Evolutionary conservation across 345 rosid genomes (phyloP), one percentile per base, ranked within the genome.

Genomic region (Eucalyptus sp.): DNA sequence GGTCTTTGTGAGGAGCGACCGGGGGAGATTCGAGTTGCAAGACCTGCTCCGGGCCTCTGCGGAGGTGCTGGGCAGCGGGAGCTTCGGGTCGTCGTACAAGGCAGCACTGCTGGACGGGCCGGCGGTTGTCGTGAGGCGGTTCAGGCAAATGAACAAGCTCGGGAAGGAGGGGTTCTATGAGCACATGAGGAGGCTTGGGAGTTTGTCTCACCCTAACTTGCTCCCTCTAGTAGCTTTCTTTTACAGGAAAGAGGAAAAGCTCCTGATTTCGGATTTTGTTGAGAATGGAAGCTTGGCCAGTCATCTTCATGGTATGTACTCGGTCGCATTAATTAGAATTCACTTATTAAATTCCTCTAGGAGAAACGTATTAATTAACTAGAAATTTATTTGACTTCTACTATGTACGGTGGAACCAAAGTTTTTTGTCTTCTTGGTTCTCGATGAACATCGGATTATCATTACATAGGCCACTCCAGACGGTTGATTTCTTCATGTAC

Each of bases 1-100:
- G 7, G 88, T 91, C 68, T 97, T 97, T 71, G 93, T 95, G 11
- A 89, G 94, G 80, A 88, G 91, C 54, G 95, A 93, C 49, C 86
- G 91, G 88, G 96, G 93, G 90, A 93, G 60, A 86, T 97, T 97
- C 52, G 96, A 95, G 76, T 90, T 96, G 86, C 96, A 93, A n/a
- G 97, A 96, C 87, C 91, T 96, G 88, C 98, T 96, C 7, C 93
- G 96, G 87, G 96, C 99, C 2, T 95, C 98, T 0, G 99, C 99
- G 10, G 96, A 96, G 92, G 94, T 94, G 31, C 86, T 97, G 89
- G 99, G 99, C 3, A 96, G 95, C 87, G 96, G 98, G 7, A 92
- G 91, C 56, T 95, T 96, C 2, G 98, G 99, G 76, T 95, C 99
- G 3, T 95, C 97, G 16, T 97, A 96, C 86, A 97, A 97, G 91